Percentiles rank a stretch among this genome's conserved stretches.
Conservation (phyloP, 495 filamentous ascomycete genomes). For the Penicillium maclennaniae region DNA sequence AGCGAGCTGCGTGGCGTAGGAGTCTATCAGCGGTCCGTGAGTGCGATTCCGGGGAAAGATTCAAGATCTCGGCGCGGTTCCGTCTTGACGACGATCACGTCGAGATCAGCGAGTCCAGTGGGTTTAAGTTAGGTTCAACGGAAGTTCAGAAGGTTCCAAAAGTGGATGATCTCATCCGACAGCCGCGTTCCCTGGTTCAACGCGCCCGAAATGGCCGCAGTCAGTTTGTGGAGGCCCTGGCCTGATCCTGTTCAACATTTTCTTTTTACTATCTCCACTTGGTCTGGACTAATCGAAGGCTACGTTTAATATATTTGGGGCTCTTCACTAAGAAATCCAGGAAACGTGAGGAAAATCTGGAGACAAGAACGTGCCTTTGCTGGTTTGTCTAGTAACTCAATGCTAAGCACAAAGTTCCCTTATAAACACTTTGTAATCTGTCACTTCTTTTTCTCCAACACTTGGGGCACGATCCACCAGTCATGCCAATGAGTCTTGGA, state of each 20-base stretch:
- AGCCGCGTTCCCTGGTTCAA: slow-evolving; percentile 10
- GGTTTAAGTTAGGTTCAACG: not conserved
- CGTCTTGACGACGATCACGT: not conserved
- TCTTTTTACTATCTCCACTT: not conserved
- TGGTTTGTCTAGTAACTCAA: too few relatives aligned
- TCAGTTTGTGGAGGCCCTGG: not conserved
- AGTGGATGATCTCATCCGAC: slow-evolving; percentile 23
- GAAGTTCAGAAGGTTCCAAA: not conserved
- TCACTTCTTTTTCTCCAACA: slow-evolving; percentile 30
- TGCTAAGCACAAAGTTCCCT: too few relatives aligned
- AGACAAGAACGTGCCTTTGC: too few relatives aligned
- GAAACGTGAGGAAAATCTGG: too few relatives aligned
- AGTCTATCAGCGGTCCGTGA: not conserved
- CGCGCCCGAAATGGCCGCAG: slow-evolving; percentile 6
- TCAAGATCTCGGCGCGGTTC: not conserved
- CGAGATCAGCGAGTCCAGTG: not conserved
- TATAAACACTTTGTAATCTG: not conserved
- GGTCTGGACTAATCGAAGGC: too few relatives aligned
- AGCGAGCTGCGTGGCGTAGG: not conserved
- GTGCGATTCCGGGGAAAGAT: not conserved
- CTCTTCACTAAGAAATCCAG: too few relatives aligned
- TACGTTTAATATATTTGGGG: too few relatives aligned
- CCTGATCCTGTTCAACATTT: slow-evolving; percentile 3
- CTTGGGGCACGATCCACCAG: slow-evolving; percentile 75
- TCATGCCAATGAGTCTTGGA: slow-evolving; percentile 59